Evolutionary conservation across 768 basidiomycete species (phyloP).

Genomic region (Tephrocybe sp.): DNA sequence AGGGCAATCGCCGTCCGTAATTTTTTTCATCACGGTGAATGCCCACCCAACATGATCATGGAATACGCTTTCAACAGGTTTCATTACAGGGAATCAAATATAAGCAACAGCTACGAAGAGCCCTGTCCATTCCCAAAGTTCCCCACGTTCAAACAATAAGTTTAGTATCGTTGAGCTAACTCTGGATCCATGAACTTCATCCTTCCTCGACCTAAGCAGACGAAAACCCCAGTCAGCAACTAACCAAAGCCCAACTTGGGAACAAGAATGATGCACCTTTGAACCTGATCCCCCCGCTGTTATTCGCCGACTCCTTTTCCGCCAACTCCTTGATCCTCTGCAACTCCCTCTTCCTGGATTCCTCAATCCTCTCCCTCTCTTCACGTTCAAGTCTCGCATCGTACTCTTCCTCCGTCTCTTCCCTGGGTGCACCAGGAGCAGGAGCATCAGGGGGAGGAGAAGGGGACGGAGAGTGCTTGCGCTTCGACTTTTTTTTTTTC

Average conservation of each 20-base stretch:
- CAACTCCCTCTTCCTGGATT: constrained; percentile 43
- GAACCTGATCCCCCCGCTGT: constrained; percentile 52
- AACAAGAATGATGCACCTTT: constrained; percentile 44
- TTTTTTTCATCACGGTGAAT: too few species aligned
- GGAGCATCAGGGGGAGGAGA: not conserved
- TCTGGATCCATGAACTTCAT: constrained; percentile 69
- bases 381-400: constrained; percentile 66
- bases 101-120: too few species aligned
- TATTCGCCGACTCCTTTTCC: constrained; percentile 28
- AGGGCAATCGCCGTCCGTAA: constrained; percentile 29
- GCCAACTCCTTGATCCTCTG: constrained; percentile 41
- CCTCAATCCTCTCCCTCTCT: constrained; percentile 56
- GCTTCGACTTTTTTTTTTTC: constrained; percentile 21
- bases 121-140: too few species aligned
- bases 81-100: too few species aligned
- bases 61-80: too few species aligned
- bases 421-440: constrained; percentile 7
- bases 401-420: constrained; percentile 73
- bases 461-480: constrained; percentile 4
- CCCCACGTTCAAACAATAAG: not conserved
- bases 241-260: not conserved
- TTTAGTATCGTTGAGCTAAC: constrained; percentile 12
- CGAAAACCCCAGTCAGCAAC: not conserved
- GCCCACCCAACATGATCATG: too few species aligned
- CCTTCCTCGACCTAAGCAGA: constrained; percentile 51